Base-by-base conservation (phyloP, 1,284 basidiomycete genomes). In the Puccinia coronata region DNA sequence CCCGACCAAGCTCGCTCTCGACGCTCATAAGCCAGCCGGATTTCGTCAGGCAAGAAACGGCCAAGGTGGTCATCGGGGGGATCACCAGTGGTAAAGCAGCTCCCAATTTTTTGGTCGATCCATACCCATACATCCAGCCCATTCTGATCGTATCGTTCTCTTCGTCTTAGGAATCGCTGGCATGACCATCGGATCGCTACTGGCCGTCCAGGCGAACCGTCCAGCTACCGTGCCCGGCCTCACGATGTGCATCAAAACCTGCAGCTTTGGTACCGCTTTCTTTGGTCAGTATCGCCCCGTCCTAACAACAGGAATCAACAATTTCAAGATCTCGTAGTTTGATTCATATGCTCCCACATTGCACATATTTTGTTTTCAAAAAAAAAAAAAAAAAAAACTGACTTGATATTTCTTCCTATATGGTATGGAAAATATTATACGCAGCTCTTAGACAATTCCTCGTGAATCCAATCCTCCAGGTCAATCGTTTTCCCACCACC, bases 401-500 rank as follows among this genome's bases (percentile, higher is more conserved):
- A 34, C 34, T 59, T 59, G 28, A 59, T 67, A 25, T 61, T 39
- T 61, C 25, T 61, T 61, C 25, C n/a, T 53, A 8, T n/a, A 23
- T 53, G 61, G 28, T 28, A 49, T 70, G 1, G 18, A 49, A 49
- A 12, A 23, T 51, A 23, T n/a, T n/a, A n/a, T n/a, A n/a, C n/a
- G n/a, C n/a, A 76, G 74, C 57, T 65, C 47, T 76, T 3, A 39
- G 74, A 61, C 74, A 76, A 36, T 76, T 61, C 41, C 9, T 76
- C 0, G 59, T 76, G 18, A 65, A 76, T 34, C 74, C 74, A 20
- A 31, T 78, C 61, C 61, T 78, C 49, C 41, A 78, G 25, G 49
- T 51, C 20, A 76, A 76, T 47, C 55, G 36, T 16, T 28, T 51
- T 39, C 76, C 76, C 12, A 70, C 67, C 43, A 51, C 67, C n/a